These are phyloP conservation scores for Fibroporia radiculosa DNA, from an alignment of 768 basidiomycete species.

Conservation along the genomic window DNA sequence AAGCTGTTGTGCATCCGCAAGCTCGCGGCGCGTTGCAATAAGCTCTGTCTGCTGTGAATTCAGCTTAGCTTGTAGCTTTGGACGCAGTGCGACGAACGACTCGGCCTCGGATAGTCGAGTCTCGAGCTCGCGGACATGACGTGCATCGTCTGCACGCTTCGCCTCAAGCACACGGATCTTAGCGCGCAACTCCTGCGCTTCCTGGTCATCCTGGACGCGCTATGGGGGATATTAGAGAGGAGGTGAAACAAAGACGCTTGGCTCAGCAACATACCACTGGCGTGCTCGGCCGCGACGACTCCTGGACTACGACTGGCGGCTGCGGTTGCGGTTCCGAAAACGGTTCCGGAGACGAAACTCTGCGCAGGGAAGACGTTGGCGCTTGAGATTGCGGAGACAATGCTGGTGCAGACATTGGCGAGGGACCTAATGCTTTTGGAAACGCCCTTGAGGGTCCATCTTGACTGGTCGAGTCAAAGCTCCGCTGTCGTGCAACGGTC, in stretches of 20 bases:
- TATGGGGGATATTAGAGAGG: constrained; percentile 1
- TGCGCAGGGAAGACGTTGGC: constrained; percentile 10
- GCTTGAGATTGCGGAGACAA: constrained; percentile 8
- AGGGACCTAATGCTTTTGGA: constrained; percentile 11
- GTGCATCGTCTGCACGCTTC: constrained; percentile 80
- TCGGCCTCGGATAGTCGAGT: constrained; percentile 78
- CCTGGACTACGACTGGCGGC: constrained; percentile 1
- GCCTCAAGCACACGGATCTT: constrained; percentile 82
- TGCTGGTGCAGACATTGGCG: constrained; percentile 7
- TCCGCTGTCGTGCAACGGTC: constrained; percentile 21
- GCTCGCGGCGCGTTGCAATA: constrained; percentile 62
- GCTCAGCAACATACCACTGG: constrained; percentile 14
- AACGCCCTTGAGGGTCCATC: constrained; percentile 14
- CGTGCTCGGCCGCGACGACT: constrained; percentile 11
- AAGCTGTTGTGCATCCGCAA: constrained; percentile 73
- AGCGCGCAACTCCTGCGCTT: constrained; percentile 73
- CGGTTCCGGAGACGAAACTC: constrained; percentile 5
- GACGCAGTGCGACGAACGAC: constrained; percentile 73
- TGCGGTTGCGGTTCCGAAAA: constrained; percentile 8
- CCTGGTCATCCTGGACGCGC: constrained; percentile 42
- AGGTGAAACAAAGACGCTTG: not conserved
- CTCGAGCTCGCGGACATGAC: constrained; percentile 79
- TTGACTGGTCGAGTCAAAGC: constrained; percentile 22
- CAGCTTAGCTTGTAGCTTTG: constrained; percentile 87
- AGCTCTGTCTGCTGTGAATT: constrained; percentile 75